Evolutionary conservation across 164 flowering plant genomes (phyloP).

Genomic region (Nelumbo lutea): DNA sequence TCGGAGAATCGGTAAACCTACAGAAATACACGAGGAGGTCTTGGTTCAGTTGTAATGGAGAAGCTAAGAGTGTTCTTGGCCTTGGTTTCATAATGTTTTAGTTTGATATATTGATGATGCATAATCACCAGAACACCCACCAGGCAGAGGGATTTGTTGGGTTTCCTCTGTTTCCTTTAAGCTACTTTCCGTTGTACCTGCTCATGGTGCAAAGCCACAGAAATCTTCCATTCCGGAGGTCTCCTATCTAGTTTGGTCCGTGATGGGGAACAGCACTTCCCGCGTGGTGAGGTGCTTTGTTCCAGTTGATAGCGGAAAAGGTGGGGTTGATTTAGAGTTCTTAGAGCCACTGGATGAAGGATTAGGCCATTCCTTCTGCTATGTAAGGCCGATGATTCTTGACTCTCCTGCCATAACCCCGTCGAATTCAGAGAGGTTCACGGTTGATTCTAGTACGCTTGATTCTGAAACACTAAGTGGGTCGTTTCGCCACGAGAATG

Average conservation of each 20-base stretch:
- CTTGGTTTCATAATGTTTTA: constrained; percentile 7
- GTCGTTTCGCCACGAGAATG: constrained; percentile 43
- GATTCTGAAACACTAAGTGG: constrained; percentile 57
- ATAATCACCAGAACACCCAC: constrained; percentile 18
- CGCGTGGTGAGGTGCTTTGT: constrained; percentile 35
- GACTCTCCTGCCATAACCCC: constrained; percentile 59
- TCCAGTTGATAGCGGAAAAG: constrained; percentile 24
- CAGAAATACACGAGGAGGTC: not conserved
- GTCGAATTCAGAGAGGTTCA: constrained; percentile 63
- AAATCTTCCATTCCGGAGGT: constrained; percentile 18
- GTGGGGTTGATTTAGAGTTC: constrained; percentile 31
- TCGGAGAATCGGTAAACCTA: not conserved
- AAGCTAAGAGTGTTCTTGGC: not conserved
- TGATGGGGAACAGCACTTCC: constrained; percentile 37
- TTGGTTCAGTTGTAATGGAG: not conserved
- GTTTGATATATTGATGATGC: constrained; percentile 21
- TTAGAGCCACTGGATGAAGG: constrained; percentile 67
- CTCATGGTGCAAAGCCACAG: constrained; percentile 26
- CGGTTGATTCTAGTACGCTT: constrained; percentile 54
- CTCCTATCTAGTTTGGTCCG: constrained; percentile 12
- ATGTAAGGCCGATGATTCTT: constrained; percentile 49
- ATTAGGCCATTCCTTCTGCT: constrained; percentile 67
- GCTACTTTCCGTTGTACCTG: constrained; percentile 18
- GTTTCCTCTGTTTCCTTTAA: constrained; percentile 14
- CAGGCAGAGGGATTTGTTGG: constrained; percentile 25